Base-by-base conservation (phyloP, 306 rosid genomes). In the Pachyrhizus erosus region DNA sequence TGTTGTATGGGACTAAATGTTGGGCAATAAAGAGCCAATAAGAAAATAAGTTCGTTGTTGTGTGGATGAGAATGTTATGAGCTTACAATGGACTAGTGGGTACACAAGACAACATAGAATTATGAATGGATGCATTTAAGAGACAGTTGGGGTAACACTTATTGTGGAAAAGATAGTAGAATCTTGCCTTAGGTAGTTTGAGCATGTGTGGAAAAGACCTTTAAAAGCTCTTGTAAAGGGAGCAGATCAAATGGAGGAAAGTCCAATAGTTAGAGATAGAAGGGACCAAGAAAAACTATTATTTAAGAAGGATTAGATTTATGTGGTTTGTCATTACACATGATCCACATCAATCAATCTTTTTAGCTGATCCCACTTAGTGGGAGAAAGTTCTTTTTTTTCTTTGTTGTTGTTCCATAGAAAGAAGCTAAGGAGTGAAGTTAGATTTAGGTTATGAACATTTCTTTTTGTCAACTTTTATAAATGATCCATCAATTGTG, bases 401-500 rank as follows among this genome's bases (percentile, higher is more conserved):
- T 0, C 17, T 26, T 15, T 64, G 40, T 64, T 66, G 6, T 61
- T 61, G 14, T 34, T 33, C 3, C 34, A 69, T 42, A 40, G 42
- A 42, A 77, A 70, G 42, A 81, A 43, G 72, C 68, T 43, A 49
- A 49, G 39, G 48, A 70, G 51, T 54, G 67, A 18, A n/a, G 29
- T 34, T 23, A 20, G 27, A 45, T 61, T 70, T 78, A n/a, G 46
- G 43, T 54, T 43, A 51, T 8, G 17, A 61, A 60, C 20, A 39
- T 77, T 70, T 39, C 67, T 40, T n/a, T 51, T 51, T 51, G 3
- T 51, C 10, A 51, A n/a, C 23, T 51, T 3, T 17, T 49, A 49
- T n/a, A 51, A 48, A 51, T 51, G 58, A 51, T 14, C 7, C 18
- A 48, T 48, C 18, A 48, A 15, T 7, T 0, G 74, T 74, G 80